phyloP scores from a whole-genome alignment of 495 filamentous ascomycete species.

The Friedmanniomyces simplex region DNA sequence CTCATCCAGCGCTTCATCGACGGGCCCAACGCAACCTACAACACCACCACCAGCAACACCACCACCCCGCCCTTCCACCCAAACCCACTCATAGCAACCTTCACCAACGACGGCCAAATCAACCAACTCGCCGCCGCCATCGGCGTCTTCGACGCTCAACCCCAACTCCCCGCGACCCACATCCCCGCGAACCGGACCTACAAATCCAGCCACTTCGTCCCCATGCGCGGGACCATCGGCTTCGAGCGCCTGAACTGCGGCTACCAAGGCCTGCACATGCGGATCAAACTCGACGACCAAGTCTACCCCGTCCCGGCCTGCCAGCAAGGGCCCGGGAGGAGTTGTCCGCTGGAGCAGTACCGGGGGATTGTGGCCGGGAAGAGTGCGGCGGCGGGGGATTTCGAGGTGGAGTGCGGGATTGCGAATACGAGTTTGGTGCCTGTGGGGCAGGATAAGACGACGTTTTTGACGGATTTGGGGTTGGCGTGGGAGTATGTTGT shows the following conservation, averaged over 20 bases:
- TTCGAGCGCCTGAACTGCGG: slow-evolving; percentile 17
- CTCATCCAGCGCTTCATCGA: slow-evolving; percentile 38
- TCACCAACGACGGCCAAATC: slow-evolving; percentile 51
- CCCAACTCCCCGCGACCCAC: slow-evolving; percentile 32
- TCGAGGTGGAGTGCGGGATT: slow-evolving; percentile 11
- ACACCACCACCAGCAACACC: slow-evolving; percentile 30
- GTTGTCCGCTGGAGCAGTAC: slow-evolving; percentile 10
- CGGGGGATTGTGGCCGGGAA: slow-evolving; percentile 5
- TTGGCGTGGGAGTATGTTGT: slow-evolving; percentile 13
- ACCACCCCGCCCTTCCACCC: slow-evolving; percentile 27
- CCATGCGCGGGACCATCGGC: slow-evolving; percentile 32
- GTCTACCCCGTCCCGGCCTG: slow-evolving; percentile 8
- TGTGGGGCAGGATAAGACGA: slow-evolving; percentile 11
- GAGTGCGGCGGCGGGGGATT: slow-evolving; percentile 2
- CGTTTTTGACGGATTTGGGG: slow-evolving; percentile 10
- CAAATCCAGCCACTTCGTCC: slow-evolving; percentile 38
- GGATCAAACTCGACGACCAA: slow-evolving; percentile 8
- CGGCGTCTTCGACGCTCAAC: slow-evolving; percentile 44
- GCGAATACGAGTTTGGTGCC: slow-evolving; percentile 9
- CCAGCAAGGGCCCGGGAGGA: slow-evolving; percentile 6
- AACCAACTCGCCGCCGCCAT: slow-evolving; percentile 43
- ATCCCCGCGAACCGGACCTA: slow-evolving; percentile 34
- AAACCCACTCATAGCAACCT: slow-evolving; percentile 42
- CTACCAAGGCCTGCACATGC: not conserved
- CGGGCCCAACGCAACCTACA: slow-evolving; percentile 37